Evolutionary conservation across 1,139 yeast genomes (phyloP).

Genomic region (Geotrichum aggregatum): DNA sequence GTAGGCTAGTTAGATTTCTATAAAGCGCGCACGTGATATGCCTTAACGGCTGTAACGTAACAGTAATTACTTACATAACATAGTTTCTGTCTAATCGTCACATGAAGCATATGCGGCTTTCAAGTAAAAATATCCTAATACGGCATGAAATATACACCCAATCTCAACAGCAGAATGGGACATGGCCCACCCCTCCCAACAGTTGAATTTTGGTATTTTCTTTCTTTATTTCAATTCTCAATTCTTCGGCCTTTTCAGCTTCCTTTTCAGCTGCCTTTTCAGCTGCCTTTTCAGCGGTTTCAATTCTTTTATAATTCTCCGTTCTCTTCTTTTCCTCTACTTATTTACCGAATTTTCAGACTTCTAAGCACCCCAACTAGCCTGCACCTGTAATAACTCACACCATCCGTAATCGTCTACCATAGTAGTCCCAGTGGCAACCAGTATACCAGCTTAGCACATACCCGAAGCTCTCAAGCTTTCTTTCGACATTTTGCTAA

Average conservation of each 20-base stretch:
- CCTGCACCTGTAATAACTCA: background rate
- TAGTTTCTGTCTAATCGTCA: too few species aligned
- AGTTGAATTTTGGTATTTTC: conserved; percentile 4
- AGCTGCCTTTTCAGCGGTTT: too few species aligned
- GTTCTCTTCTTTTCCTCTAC: background rate
- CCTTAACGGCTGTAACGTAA: too few species aligned
- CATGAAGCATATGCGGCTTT: too few species aligned
- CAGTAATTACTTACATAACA: too few species aligned
- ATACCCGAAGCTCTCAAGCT: background rate
- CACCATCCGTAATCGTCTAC: background rate
- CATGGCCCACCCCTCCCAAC: conserved; percentile 8
- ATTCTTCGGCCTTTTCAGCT: background rate
- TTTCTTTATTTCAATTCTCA: background rate
- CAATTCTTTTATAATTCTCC: background rate
- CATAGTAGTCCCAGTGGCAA: background rate
- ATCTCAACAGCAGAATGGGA: conserved; percentile 2
- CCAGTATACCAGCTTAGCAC: background rate
- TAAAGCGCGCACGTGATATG: too few species aligned
- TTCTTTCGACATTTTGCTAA: background rate
- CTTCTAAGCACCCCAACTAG: background rate
- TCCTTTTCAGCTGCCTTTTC: background rate
- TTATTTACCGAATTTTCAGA: background rate
- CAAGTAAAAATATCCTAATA: background rate
- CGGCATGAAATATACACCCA: background rate
- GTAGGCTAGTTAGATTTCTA: too few species aligned